A percentile compares a stretch with the other conserved stretches of the same genome.
phyloP scores from a whole-genome alignment of 331 rosid genomes.

The Malus hybrid region DNA sequence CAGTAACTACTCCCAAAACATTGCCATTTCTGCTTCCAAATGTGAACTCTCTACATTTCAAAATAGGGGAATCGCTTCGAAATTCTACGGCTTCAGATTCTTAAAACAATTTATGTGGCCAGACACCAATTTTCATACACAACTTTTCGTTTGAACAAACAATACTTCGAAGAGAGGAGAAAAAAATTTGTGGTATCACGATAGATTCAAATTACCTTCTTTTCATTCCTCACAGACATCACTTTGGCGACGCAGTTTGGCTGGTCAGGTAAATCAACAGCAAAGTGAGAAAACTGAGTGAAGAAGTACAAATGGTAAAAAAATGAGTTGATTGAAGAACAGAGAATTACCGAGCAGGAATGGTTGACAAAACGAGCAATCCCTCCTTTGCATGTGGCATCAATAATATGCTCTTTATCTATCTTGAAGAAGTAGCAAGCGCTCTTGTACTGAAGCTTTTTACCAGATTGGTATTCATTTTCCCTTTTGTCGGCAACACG shows the following conservation, averaged over 20 bases:
- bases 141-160: not conserved
- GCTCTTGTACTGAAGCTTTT: constrained; percentile 64
- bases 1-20: not conserved
- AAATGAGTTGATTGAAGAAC: not conserved
- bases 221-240: constrained; percentile 48
- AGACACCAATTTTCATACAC: not conserved
- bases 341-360: constrained; percentile 57
- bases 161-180: not conserved
- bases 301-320: not conserved
- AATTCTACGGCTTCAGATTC: not conserved
- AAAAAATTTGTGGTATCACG: not conserved
- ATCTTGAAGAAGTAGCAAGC: constrained; percentile 76
- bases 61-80: too few relatives aligned
- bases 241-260: constrained; percentile 72
- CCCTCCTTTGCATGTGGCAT: constrained; percentile 73
- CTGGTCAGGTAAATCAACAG: constrained; percentile 28
- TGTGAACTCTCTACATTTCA: not conserved
- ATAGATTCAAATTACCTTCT: constrained; percentile 39
- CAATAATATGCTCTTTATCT: constrained; percentile 63
- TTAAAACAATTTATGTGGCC: too few relatives aligned
- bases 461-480: constrained; percentile 55
- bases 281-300: constrained; percentile 9
- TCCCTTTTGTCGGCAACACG: constrained; percentile 64
- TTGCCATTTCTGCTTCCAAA: not conserved
- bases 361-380: constrained; percentile 76